Evolutionary conservation across 2,329 filamentous ascomycete genomes (phyloP), one percentile per base, ranked within the genome.

Genomic region (Stachybotrys chlorohalonatus): DNA sequence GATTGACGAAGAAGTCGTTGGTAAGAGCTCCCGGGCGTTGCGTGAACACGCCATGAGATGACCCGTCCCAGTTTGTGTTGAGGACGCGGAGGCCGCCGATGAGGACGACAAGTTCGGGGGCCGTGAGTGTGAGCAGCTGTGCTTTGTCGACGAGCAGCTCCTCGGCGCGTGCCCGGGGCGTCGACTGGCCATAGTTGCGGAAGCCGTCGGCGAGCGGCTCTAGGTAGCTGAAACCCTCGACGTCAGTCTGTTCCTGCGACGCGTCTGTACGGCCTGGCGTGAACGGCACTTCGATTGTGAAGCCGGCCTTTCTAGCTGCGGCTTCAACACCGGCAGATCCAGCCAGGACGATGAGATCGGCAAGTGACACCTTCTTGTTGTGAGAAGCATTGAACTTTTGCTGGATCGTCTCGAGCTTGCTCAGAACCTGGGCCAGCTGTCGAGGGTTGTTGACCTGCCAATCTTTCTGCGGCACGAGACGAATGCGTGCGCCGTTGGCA

Each of bases 1-100:
- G 76, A 73, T 91, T 90, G 70, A 89, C 80, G 65, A 92, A 92
- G 79, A 90, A 92, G 73, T 91, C 88, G 70, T 88, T 90, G 65
- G 83, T 88, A 63, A 92, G 77, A 61, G 81, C 71, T 47, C 88
- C 88, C 1, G 86, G 84, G 8, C 75, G 76, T 61, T 78, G 76
- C 55, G 88, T 92, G 64, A 91, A 77, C 55, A 91, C 78, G 56
- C 88, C 88, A 55, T 81, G 70, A 30, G 74, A 66, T 0, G 86
- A 89, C 47, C 84, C 84, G 62, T 91, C 86, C 58, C 77, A 89
- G 76, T 91, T 92, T 67, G 81, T 74, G 66, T 83, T 81, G 52
- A 92, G 74, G 1, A 77, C 80, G 61, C 88, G 87, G 53, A 92
- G 75, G 68, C 88, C 88, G 60, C 87, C 88, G 24, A 90, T 69